Base-by-base conservation (phyloP, 257 asterid genomes). In the Ophiorrhiza pumila region DNA sequence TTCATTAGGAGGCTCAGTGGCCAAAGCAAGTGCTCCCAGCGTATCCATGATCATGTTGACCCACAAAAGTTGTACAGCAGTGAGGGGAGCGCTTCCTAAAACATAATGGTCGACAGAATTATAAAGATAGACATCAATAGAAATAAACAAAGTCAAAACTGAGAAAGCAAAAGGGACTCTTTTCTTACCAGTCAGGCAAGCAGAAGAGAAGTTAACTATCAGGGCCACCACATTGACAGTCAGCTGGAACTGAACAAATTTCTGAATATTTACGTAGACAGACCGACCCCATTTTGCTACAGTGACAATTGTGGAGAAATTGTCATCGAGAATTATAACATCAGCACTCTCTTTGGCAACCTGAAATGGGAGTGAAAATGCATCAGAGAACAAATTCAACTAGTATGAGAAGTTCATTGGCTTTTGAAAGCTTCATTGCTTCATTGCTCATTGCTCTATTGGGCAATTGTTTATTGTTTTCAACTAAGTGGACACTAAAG, bases 41-140 rank as follows among this genome's bases (percentile, higher is more conserved):
- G 97, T 94, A 84, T 94, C 99, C 99, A 94, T 94, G 58, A 94
- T 94, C 99, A 94, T 94, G 73, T 94, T 94, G 35, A 94, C 99
- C 99, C 99, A 94, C 82, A 94, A 79, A 31, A 94, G 97, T 71
- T 94, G 99, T 71, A 94, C 99, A 39, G 99, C 99, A 32, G 99
- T 94, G 9, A 94, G 90, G 45, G 98, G 98, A 70, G 96, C 93
- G 55, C 79, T 80, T 39, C 98, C 98, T 92, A 88, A 46, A 57
- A 27, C 45, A 57, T 22, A 15, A 2, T 22, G 47, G 5, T 20
- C 45, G 56, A 31, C 35, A 56, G n/a, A 37, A 49, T 32, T 37
- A 52, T 25, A 22, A 52, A 53, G 41, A 52, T 17, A 15, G n/a
- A 46, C 41, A 45, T 17, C 32, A 18, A 65, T 29, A 14, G 66